Evolutionary conservation across 495 filamentous ascomycete genomes (phyloP).

Genomic region (Pyrenula aspistea): DNA sequence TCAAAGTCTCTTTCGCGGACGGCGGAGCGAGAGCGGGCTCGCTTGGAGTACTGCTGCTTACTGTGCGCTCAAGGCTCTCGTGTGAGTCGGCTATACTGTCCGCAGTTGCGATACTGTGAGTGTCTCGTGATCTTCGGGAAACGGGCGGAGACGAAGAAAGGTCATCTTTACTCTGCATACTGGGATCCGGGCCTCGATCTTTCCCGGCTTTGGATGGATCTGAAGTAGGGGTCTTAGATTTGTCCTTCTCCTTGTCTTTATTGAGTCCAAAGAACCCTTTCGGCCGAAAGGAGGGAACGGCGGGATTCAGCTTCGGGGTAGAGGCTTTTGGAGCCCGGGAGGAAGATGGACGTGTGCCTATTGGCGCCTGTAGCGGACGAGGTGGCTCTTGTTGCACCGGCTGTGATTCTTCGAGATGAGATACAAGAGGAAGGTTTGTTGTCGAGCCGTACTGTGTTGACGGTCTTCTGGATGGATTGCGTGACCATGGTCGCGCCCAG

Average conservation of each 20-base stretch:
- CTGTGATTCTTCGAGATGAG: slow-evolving; percentile 33
- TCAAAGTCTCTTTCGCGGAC: slow-evolving; percentile 45
- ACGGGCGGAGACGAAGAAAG: slow-evolving; percentile 45
- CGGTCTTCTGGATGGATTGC: slow-evolving; percentile 40
- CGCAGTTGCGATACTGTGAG: slow-evolving; percentile 48
- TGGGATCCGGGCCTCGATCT: slow-evolving; percentile 8
- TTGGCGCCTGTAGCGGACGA: slow-evolving; percentile 38
- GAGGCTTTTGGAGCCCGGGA: slow-evolving; percentile 32
- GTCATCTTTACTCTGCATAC: slow-evolving; percentile 18
- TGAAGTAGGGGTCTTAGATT: slow-evolving; percentile 17
- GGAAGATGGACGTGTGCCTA: slow-evolving; percentile 40
- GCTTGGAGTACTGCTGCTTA: slow-evolving; percentile 49
- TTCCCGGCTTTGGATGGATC: slow-evolving; percentile 13
- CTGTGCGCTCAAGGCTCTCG: slow-evolving; percentile 58
- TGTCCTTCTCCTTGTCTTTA: slow-evolving; percentile 27
- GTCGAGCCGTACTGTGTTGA: slow-evolving; percentile 45
- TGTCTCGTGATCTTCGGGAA: slow-evolving; percentile 49
- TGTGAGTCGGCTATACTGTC: slow-evolving; percentile 57
- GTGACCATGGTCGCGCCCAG: slow-evolving; percentile 48
- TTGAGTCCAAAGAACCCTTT: slow-evolving; percentile 28
- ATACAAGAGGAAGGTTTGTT: slow-evolving; percentile 37
- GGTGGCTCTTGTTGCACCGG: slow-evolving; percentile 28
- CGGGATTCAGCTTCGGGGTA: slow-evolving; percentile 48
- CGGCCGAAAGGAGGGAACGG: slow-evolving; percentile 46
- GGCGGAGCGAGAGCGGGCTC: slow-evolving; percentile 33